phyloP scores from a whole-genome alignment of 1,139 yeast species.

The Taphrina flavorubra region DNA sequence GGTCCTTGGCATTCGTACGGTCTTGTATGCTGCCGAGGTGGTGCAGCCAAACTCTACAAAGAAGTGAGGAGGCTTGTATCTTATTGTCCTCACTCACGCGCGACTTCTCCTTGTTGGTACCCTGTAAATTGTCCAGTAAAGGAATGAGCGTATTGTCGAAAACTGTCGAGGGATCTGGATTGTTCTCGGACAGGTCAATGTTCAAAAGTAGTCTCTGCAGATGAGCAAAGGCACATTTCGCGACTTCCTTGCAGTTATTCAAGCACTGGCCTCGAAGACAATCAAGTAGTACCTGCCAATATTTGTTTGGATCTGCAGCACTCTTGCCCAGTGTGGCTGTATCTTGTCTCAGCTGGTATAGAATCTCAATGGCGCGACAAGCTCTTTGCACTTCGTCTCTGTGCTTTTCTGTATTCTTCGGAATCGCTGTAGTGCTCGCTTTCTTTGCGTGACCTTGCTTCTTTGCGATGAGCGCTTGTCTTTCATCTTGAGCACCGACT shows the following conservation, averaged over 20 bases:
- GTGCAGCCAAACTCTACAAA: conserved; percentile 75
- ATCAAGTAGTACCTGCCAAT: conserved; percentile 50
- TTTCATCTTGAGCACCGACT: conserved; percentile 45
- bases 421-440: background rate
- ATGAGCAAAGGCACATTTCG: conserved; percentile 63
- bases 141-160: conserved; percentile 25
- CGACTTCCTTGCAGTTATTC: conserved; percentile 80
- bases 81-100: conserved; percentile 50
- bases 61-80: conserved; percentile 66
- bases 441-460: conserved; percentile 4
- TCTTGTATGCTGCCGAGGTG: conserved; percentile 57
- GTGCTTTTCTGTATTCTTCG: conserved; percentile 48
- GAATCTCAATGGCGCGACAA: conserved; percentile 61
- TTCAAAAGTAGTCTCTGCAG: conserved; percentile 56
- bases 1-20: conserved; percentile 51
- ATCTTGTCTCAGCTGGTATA: conserved; percentile 45
- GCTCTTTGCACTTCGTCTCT: conserved; percentile 64
- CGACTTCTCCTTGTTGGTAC: background rate
- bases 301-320: conserved; percentile 29
- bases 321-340: conserved; percentile 36
- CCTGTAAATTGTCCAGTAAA: conserved; percentile 23
- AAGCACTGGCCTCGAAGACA: conserved; percentile 87
- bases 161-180: conserved; percentile 15
- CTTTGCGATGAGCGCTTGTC: conserved; percentile 8
- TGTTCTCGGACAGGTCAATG: conserved; percentile 1